Percentiles rank a stretch among this genome's conserved stretches.
Evolutionary conservation across 148 eudicot species (phyloP).

Genomic region (Beta vulgaris): DNA sequence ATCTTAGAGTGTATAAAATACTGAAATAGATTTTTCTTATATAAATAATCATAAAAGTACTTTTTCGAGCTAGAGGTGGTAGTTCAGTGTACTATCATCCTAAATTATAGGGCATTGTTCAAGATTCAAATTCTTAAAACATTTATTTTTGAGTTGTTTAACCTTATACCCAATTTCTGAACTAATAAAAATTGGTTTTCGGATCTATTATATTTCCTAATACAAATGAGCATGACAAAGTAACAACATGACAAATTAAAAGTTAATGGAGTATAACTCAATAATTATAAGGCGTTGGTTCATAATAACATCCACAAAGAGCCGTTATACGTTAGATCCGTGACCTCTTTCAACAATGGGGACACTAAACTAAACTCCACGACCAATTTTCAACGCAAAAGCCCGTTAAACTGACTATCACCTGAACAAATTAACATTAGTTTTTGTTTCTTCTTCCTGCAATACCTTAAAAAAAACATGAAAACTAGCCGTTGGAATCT

Average conservation of each 20-base stretch:
- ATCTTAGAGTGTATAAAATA: too few relatives aligned
- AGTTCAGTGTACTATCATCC: too few relatives aligned
- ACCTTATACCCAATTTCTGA: too few relatives aligned
- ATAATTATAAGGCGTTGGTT: background rate
- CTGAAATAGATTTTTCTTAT: too few relatives aligned
- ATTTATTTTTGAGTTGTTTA: too few relatives aligned
- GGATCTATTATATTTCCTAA: too few relatives aligned
- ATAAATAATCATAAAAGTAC: too few relatives aligned
- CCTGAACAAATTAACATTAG: background rate
- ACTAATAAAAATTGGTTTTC: too few relatives aligned
- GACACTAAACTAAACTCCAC: background rate
- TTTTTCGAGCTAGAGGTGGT: too few relatives aligned
- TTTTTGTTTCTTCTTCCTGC: background rate
- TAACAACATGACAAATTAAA: background rate
- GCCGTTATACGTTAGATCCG: conserved; percentile 1
- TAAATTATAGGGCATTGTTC: too few relatives aligned
- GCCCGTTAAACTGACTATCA: conserved; percentile 31
- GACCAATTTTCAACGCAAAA: conserved; percentile 30
- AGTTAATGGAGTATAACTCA: background rate
- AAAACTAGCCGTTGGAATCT: conserved; percentile 46
- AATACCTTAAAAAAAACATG: background rate
- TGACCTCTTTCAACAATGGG: background rate
- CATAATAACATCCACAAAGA: conserved; percentile 8
- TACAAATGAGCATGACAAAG: too few relatives aligned
- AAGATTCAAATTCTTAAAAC: too few relatives aligned